Conservation (phyloP, 768 basidiomycete genomes). For the Lyophyllum atratum region DNA sequence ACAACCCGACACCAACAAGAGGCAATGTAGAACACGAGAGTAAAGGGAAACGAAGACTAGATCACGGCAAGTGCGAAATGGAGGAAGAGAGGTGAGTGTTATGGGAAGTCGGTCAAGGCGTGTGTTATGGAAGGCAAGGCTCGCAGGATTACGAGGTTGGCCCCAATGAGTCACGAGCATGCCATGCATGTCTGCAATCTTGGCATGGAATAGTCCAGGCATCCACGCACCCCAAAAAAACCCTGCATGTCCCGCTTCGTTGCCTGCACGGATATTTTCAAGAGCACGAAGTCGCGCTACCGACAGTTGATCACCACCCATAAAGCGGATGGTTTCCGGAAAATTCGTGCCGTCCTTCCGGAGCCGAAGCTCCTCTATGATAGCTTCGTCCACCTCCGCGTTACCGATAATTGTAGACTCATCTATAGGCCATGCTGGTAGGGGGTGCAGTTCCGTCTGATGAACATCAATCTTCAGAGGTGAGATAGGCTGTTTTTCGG, state of each 20-base stretch:
- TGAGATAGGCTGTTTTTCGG: too few relatives aligned
- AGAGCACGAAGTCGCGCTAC: conserved; percentile 33
- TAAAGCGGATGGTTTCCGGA: conserved; percentile 1
- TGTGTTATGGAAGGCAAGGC: too few relatives aligned
- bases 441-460: too few relatives aligned
- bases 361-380: too few relatives aligned
- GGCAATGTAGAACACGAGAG: conserved; percentile 33
- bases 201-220: too few relatives aligned
- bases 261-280: conserved; percentile 28
- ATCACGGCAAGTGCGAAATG: conserved; percentile 35
- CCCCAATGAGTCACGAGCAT: conserved; percentile 20
- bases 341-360: neutral
- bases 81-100: conserved; percentile 31
- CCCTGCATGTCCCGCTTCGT: conserved; percentile 25
- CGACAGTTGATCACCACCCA: conserved; percentile 37
- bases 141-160: too few relatives aligned
- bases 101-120: conserved; percentile 30
- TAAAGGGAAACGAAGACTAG: conserved; percentile 35
- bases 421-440: too few relatives aligned
- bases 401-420: too few relatives aligned
- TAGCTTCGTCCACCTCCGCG: too few relatives aligned
- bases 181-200: conserved; percentile 33
- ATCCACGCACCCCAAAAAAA: conserved; percentile 26
- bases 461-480: too few relatives aligned
- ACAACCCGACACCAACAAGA: conserved; percentile 25